A percentile compares a stretch with the other conserved stretches of the same genome.
Evolutionary conservation across 148 eudicot species (phyloP).

Genomic region (Diospyros kaki): DNA sequence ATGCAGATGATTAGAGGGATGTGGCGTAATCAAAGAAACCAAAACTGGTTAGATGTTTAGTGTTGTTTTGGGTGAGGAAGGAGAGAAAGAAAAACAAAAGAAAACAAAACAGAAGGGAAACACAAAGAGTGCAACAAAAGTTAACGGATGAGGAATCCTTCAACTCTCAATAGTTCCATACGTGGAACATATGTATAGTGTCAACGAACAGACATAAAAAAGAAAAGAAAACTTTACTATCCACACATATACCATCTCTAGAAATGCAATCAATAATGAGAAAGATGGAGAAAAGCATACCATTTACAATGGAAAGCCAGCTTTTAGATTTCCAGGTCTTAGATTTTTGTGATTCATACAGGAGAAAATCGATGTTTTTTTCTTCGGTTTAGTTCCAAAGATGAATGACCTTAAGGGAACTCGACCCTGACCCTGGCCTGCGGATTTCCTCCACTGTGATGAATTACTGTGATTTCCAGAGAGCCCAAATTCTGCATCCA

Average conservation of each 20-base stretch:
- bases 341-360: slow-evolving; percentile 52
- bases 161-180: not conserved
- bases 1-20: no score
- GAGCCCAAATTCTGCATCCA: slow-evolving; percentile 55
- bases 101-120: not conserved
- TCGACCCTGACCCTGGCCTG: slow-evolving; percentile 25
- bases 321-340: slow-evolving; percentile 3
- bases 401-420: slow-evolving; percentile 74
- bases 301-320: slow-evolving; percentile 6
- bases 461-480: slow-evolving; percentile 30
- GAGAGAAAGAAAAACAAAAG: no score
- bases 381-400: slow-evolving; percentile 71
- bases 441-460: slow-evolving; percentile 17
- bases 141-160: not conserved
- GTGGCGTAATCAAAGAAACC: no score
- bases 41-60: not conserved
- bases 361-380: slow-evolving; percentile 57
- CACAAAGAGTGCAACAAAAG: not conserved
- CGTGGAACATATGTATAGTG: not conserved
- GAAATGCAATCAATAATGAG: not conserved
- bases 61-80: not conserved
- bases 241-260: not conserved
- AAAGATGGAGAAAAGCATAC: not conserved
- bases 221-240: not conserved
- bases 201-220: not conserved